Evolutionary conservation across 2,329 filamentous ascomycete genomes (phyloP), one percentile per base, ranked within the genome.

Genomic region (Zopfia rhizophila): DNA sequence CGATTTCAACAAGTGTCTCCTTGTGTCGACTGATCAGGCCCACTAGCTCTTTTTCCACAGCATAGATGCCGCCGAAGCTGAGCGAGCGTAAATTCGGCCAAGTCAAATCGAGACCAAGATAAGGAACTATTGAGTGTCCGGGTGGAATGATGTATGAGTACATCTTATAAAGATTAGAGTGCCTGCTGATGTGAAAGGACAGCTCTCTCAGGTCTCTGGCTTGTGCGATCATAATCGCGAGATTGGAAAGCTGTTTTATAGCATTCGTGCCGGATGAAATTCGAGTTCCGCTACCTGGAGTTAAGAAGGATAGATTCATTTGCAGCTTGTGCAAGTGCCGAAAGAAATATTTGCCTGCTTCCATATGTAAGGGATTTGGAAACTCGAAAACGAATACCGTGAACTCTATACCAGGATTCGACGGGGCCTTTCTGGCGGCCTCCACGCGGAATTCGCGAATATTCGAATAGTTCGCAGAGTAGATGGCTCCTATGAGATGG

Each of bases 401-500:
- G 38, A 65, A 53, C 14, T 53, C 47, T 0, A 47, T 58, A 3
- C 51, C 50, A 4, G 25, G 21, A 2, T 13, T 25, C 5, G 11
- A 39, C n/a, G 10, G n/a, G 21, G 28, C 7, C 36, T 18, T 32
- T 23, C 3, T 45, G 7, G 28, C 5, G 5, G 36, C 7, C n/a
- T 53, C 35, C 10, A 59, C 45, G 5, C 32, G 55, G 16, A 68
- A 56, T 14, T 61, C 51, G 16, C 48, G 55, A 14, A 69, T 52
- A 10, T 57, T 56, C 14, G 54, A 23, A 29, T 60, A 65, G 18
- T 55, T 41, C 5, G 58, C 35, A 7, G 54, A 4, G 32, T 54
- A 58, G 5, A 68, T 25, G 3, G 63, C 66, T 1, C 53, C 59
- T 18, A 69, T 61, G 1, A 69, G 42, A 21, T 61, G 55, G 38